Evolutionary conservation across 495 filamentous ascomycete species (phyloP).

Genomic region (Penicillium macrosclerotiorum): DNA sequence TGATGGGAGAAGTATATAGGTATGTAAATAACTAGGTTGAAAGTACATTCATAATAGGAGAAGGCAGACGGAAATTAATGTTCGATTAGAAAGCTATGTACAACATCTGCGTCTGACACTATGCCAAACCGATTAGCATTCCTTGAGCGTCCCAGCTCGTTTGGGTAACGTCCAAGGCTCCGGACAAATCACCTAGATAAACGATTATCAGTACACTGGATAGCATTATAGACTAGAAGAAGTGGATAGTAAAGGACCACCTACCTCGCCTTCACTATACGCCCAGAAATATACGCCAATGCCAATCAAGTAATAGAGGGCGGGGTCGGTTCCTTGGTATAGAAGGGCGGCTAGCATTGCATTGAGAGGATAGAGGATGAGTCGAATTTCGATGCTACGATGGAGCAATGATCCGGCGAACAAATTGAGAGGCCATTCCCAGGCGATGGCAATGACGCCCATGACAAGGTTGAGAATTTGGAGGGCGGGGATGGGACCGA

Average conservation of each 20-base stretch:
- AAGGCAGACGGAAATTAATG: too few relatives aligned
- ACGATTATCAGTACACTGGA: slow-evolving; percentile 22
- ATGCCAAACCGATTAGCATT: slow-evolving; percentile 17
- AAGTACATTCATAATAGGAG: too few relatives aligned
- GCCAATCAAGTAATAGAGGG: slow-evolving; percentile 87
- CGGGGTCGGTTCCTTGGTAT: slow-evolving; percentile 91
- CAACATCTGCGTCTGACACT: slow-evolving; percentile 15
- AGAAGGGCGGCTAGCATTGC: slow-evolving; percentile 72
- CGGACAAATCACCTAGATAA: slow-evolving; percentile 49
- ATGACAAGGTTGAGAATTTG: slow-evolving; percentile 95
- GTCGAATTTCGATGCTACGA: slow-evolving; percentile 79
- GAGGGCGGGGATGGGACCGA: slow-evolving; percentile 83
- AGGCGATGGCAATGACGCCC: slow-evolving; percentile 74
- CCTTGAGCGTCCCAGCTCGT: slow-evolving; percentile 26
- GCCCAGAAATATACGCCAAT: slow-evolving; percentile 93
- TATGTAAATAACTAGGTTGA: too few relatives aligned
- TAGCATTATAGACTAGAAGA: too few relatives aligned
- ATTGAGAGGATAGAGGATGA: slow-evolving; percentile 79
- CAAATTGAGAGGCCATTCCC: slow-evolving; percentile 83
- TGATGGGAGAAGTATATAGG: neutral
- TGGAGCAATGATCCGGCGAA: slow-evolving; percentile 69
- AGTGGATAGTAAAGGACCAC: slow-evolving; percentile 18
- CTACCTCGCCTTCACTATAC: slow-evolving; percentile 93
- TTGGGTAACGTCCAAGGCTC: slow-evolving; percentile 57
- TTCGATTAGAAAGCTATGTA: slow-evolving; percentile 20